Base-by-base conservation (phyloP, 1,139 yeast species). In the Saccharomyces hybrid region DNA sequence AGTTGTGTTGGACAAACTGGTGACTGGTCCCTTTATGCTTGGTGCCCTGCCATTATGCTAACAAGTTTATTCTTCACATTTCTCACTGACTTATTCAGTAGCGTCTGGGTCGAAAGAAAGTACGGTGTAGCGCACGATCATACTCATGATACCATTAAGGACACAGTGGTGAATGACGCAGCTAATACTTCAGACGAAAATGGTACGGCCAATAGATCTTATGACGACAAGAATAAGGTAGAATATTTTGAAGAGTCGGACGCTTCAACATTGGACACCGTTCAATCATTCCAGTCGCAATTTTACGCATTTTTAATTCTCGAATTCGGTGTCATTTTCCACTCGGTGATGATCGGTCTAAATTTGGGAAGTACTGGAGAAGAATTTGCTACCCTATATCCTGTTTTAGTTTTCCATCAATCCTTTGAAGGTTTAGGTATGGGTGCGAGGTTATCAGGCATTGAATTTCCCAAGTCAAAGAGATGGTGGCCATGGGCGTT, bases 391-490 rank as follows among this genome's bases (percentile, higher is more conserved):
- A 80, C 90, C 2, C 75, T 90, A 52, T 90, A 87, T 70, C 79
- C 86, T 62, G 97, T 89, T 16, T 71, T 90, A 53, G 84, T 87
- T 2, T 89, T 90, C 80, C 97, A 90, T 73, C 97, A 90, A 73
- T 79, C 86, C 74, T 90, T 90, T 70, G 97, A 90, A 75, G 97
- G 97, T 54, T 77, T 90, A 54, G 97, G 97, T 63, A 77, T 90
- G 63, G 97, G 97, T 53, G 81, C 96, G 5, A 80, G 97, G 69
- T 78, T 90, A 56, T 89, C 96, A 1, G 78, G 80, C 25, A 82
- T 88, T 4, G 74, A 78, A 41, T 88, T 93, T 90, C 68, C 71
- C 28, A 58, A 69, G 7, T 70, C 71, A 49, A 77, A 76, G 65
- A 57, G 62, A 47, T 70, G 65, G 68, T 76, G 83, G 28, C 90